A percentile compares a stretch with the other conserved stretches of the same genome.
Conservation (phyloP, 768 basidiomycete species). For the Porphyrellus cyaneotinctus region DNA sequence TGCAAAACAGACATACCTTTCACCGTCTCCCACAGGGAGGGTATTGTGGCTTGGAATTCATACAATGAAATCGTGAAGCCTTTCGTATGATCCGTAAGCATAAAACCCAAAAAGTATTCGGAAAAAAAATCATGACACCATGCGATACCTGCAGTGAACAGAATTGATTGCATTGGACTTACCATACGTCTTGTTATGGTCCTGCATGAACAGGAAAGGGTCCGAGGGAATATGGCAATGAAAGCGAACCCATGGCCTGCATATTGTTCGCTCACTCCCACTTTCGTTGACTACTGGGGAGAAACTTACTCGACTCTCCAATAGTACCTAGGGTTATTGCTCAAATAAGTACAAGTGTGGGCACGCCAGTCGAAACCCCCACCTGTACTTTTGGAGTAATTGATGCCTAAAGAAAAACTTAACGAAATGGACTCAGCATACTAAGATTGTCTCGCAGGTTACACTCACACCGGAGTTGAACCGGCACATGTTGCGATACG, state of each 20-base stretch:
- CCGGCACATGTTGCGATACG: constrained; percentile 73
- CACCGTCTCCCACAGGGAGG: constrained; percentile 58
- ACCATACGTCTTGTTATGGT: constrained; percentile 53
- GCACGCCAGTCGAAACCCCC: background rate
- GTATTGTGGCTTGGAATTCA: constrained; percentile 63
- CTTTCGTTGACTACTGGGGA: constrained; percentile 35
- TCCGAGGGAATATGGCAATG: constrained; percentile 49
- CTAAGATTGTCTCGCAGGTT: background rate
- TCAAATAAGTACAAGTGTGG: background rate
- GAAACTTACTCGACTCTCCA: constrained; percentile 28
- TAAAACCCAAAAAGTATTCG: background rate
- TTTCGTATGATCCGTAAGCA: constrained; percentile 13
- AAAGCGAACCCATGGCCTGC: constrained; percentile 47
- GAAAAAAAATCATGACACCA: background rate
- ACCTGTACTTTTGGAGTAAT: constrained; percentile 31
- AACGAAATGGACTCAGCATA: background rate
- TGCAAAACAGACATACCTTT: constrained; percentile 42
- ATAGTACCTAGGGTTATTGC: constrained; percentile 20
- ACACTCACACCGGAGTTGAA: constrained; percentile 63
- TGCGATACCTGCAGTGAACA: background rate
- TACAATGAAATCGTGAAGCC: constrained; percentile 60
- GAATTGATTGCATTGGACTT: background rate
- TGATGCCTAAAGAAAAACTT: constrained; percentile 49
- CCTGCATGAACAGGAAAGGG: constrained; percentile 57
- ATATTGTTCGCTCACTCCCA: constrained; percentile 8